Conservation (phyloP, 495 filamentous ascomycete species). For the Podospora bellae-mahoneyi region DNA sequence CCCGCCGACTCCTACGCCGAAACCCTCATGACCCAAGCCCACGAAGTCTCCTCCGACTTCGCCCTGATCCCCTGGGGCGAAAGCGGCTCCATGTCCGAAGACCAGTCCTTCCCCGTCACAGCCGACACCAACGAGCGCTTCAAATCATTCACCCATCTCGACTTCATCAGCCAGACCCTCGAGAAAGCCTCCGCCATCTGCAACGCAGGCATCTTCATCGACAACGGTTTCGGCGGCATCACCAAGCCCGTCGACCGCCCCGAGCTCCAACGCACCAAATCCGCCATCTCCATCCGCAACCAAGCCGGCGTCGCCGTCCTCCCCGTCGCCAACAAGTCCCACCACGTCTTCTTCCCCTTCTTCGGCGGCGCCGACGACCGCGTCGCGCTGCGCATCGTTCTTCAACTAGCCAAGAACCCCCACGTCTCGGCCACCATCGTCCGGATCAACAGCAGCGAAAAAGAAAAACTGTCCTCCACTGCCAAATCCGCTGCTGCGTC, state of each 20-base stretch:
- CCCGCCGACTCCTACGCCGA: constrained; percentile 77
- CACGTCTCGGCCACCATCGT: constrained; percentile 73
- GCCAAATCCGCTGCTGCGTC: background rate
- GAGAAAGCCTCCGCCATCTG: constrained; percentile 49
- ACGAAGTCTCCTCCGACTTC: constrained; percentile 69
- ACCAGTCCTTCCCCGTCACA: constrained; percentile 42
- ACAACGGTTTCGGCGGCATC: constrained; percentile 63
- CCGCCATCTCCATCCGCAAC: constrained; percentile 57
- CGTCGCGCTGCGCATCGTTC: constrained; percentile 72
- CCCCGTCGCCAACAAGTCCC: constrained; percentile 61
- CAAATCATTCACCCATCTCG: constrained; percentile 52
- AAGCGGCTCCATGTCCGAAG: constrained; percentile 67
- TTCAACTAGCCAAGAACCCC: constrained; percentile 73
- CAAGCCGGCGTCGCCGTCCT: constrained; percentile 43
- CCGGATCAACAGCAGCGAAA: constrained; percentile 42
- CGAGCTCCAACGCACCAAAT: constrained; percentile 47
- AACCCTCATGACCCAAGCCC: constrained; percentile 63
- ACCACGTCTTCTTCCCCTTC: constrained; percentile 86
- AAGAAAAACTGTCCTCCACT: constrained; percentile 12
- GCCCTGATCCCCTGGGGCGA: constrained; percentile 91
- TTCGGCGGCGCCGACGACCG: constrained; percentile 83
- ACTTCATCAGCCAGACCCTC: constrained; percentile 65
- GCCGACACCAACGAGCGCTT: constrained; percentile 47
- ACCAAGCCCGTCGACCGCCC: constrained; percentile 34
- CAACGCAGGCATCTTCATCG: constrained; percentile 78